These are phyloP conservation scores for Clitocybe nebularis DNA, from an alignment of 1,284 basidiomycete species.

Conservation along the genomic window DNA sequence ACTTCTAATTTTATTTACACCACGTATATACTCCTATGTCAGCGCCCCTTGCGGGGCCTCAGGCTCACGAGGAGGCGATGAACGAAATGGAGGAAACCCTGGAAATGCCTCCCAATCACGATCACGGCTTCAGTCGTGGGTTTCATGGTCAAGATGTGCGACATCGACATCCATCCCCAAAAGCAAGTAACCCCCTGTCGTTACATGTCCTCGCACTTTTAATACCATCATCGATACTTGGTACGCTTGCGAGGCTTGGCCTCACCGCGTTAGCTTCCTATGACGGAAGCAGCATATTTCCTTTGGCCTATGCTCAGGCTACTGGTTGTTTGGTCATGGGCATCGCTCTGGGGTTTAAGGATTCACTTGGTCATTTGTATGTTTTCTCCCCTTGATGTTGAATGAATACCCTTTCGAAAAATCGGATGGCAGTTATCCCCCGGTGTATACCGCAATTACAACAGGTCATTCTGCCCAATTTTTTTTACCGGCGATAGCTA, in stretches of 20 bases:
- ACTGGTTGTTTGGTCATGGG: constrained; percentile 95
- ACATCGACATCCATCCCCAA: constrained; percentile 23
- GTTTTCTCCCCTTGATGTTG: too few relatives aligned
- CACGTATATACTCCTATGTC: too few relatives aligned
- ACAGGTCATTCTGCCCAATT: constrained; percentile 47
- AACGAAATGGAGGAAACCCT: constrained; percentile 31
- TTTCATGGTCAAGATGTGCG: constrained; percentile 39
- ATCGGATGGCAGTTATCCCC: constrained; percentile 83
- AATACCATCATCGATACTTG: constrained; percentile 74
- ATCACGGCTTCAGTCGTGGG: too few relatives aligned
- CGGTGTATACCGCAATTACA: constrained; percentile 84
- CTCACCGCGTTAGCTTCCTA: constrained; percentile 70
- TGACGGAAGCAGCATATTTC: constrained; percentile 74
- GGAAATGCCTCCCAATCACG: constrained; percentile 53
- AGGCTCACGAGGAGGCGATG: background rate
- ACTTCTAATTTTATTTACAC: too few relatives aligned
- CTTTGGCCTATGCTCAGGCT: constrained; percentile 85
- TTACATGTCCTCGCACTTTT: constrained; percentile 66
- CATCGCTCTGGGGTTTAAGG: constrained; percentile 62
- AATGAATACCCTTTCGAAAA: too few relatives aligned
- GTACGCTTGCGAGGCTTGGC: constrained; percentile 76
- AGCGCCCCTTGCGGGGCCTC: too few relatives aligned
- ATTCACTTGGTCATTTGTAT: constrained; percentile 74
- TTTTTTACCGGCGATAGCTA: background rate
- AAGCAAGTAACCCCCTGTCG: constrained; percentile 55